Conservation (phyloP, 2,329 filamentous ascomycete genomes). For the Paecilomyces fulvus region DNA sequence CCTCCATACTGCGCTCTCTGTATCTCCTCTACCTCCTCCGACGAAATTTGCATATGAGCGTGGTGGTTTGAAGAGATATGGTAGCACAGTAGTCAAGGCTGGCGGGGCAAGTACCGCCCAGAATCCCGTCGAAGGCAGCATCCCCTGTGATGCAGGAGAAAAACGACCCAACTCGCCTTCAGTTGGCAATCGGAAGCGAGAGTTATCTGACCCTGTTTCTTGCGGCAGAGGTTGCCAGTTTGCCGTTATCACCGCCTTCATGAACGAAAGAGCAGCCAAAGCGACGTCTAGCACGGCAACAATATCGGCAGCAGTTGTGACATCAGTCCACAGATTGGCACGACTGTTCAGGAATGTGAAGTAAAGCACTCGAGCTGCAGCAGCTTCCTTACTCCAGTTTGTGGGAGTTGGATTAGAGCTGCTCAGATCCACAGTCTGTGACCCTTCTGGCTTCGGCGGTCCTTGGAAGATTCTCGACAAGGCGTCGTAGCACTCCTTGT, state of each 20-base stretch:
- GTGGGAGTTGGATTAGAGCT: constrained; percentile 26
- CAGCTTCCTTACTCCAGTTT: constrained; percentile 39
- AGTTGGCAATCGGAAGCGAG: constrained; percentile 31
- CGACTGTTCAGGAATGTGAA: constrained; percentile 46
- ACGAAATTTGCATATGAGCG: constrained; percentile 51
- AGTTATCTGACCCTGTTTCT: constrained; percentile 11
- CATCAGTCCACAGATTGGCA: constrained; percentile 43
- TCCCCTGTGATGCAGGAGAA: constrained; percentile 25
- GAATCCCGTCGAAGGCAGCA: constrained; percentile 37
- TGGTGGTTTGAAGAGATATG: constrained; percentile 50
- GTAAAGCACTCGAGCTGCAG: constrained; percentile 48
- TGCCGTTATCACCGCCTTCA: constrained; percentile 46
- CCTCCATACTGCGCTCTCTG: constrained; percentile 49
- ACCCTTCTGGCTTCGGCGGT: constrained; percentile 24
- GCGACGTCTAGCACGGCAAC: constrained; percentile 50
- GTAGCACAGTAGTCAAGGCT: constrained; percentile 43
- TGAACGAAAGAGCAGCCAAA: constrained; percentile 45
- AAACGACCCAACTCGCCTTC: constrained; percentile 30
- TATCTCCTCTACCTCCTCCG: constrained; percentile 46
- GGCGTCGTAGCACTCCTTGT: constrained; percentile 46
- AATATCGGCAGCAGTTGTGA: constrained; percentile 47
- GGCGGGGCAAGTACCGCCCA: constrained; percentile 46
- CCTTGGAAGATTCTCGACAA: constrained; percentile 50
- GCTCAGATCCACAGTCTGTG: constrained; percentile 24
- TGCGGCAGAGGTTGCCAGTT: constrained; percentile 41